phyloP scores from a whole-genome alignment of 192 early-diverging fungal genomes.

The Coemansia sp. region DNA sequence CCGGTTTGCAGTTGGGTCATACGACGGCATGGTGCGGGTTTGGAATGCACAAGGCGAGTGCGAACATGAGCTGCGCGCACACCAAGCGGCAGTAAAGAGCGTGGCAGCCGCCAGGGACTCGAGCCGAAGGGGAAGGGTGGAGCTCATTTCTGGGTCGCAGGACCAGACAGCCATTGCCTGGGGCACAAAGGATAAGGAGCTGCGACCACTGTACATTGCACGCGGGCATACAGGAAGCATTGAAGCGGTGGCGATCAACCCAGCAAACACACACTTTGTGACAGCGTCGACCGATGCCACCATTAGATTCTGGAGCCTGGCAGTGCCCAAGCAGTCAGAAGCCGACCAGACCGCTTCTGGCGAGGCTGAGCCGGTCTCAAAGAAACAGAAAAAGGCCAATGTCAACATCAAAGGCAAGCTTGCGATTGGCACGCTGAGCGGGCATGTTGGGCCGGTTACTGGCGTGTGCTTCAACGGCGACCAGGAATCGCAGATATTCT shows the following conservation, averaged over 20 bases:
- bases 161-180: conserved; percentile 70
- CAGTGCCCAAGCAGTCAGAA: conserved; percentile 57
- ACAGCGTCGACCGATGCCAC: conserved; percentile 74
- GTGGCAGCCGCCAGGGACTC: conserved; percentile 61
- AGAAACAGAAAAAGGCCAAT: conserved; percentile 34
- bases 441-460: conserved; percentile 79
- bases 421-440: conserved; percentile 57
- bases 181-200: conserved; percentile 53
- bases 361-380: conserved; percentile 24
- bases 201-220: conserved; percentile 64
- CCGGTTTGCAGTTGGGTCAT: conserved; percentile 75
- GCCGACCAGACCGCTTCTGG: conserved; percentile 24
- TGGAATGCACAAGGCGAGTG: conserved; percentile 80
- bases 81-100: conserved; percentile 73
- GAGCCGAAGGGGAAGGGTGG: conserved; percentile 50
- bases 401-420: conserved; percentile 38
- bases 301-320: conserved; percentile 77
- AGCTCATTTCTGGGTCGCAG: conserved; percentile 60
- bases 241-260: conserved; percentile 70
- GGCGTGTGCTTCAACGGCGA: conserved; percentile 68
- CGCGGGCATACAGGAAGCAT: conserved; percentile 80
- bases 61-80: conserved; percentile 64
- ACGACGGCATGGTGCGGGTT: conserved; percentile 79
- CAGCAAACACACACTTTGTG: conserved; percentile 53
- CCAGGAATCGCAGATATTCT: conserved; percentile 68